Conservation (phyloP, 257 asterid species). For the Cinchona pubescens region DNA sequence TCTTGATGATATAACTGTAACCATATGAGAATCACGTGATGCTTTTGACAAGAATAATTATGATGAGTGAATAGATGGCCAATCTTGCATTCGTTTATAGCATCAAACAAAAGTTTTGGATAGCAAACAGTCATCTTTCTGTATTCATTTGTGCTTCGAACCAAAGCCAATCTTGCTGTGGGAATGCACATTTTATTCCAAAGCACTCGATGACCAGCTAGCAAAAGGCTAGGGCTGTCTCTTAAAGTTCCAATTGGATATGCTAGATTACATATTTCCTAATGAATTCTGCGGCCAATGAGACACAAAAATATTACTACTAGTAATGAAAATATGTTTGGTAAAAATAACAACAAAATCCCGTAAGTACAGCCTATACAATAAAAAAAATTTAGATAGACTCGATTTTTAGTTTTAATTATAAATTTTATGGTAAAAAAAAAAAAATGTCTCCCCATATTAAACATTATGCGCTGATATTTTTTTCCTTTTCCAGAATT, state of each 20-base stretch:
- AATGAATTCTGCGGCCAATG: neutral
- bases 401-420: no score
- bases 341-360: neutral
- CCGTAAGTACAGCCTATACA: neutral
- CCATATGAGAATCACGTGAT: conserved; percentile 11
- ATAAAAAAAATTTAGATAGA: no score
- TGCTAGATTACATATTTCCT: conserved; percentile 1
- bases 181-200: conserved; percentile 15
- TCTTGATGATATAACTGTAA: conserved; percentile 6
- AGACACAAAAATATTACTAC: no score
- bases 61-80: no score
- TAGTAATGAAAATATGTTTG: neutral
- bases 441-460: no score
- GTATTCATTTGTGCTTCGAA: conserved; percentile 64
- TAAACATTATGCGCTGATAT: no score
- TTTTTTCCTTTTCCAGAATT: neutral
- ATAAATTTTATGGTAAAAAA: no score
- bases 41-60: conserved; percentile 33
- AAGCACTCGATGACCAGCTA: conserved; percentile 34
- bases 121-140: conserved; percentile 52
- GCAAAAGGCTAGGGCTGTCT: no score
- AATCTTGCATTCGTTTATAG: no score
- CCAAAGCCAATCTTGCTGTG: conserved; percentile 51
- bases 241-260: conserved; percentile 21
- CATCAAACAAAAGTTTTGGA: no score